Conservation (phyloP, 805 yeast genomes). For the Candida loeiensis region DNA sequence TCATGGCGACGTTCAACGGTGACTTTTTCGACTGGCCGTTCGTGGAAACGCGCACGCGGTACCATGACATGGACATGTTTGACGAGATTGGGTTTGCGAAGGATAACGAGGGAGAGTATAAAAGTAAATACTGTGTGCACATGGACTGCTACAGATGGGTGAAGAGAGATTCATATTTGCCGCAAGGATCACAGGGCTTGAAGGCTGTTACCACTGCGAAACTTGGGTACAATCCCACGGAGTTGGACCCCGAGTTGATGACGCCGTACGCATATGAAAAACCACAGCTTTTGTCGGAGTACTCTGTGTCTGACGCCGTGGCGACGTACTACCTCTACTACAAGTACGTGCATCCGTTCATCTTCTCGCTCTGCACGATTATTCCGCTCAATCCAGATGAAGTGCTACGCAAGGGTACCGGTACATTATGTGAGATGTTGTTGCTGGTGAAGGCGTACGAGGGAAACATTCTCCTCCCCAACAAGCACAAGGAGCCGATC, state of each 20-base stretch:
- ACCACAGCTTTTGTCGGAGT: constrained; percentile 90
- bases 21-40: constrained; percentile 99
- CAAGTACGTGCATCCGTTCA: constrained; percentile 96
- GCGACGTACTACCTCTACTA: constrained; percentile 95
- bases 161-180: constrained; percentile 92
- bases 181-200: constrained; percentile 98
- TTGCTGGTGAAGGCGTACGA: constrained; percentile 94
- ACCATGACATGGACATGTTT: constrained; percentile 83
- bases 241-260: constrained; percentile 96
- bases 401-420: constrained; percentile 93
- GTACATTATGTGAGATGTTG: constrained; percentile 97
- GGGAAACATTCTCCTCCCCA: constrained; percentile 75
- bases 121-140: constrained; percentile 87
- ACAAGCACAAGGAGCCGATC: constrained; percentile 90
- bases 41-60: constrained; percentile 81
- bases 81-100: constrained; percentile 91
- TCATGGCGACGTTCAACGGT: constrained; percentile 97
- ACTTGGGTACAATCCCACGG: constrained; percentile 93
- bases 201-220: constrained; percentile 97
- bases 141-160: constrained; percentile 99
- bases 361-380: constrained; percentile 91
- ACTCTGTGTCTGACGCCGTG: constrained; percentile 98
- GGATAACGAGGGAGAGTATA: constrained; percentile 88
- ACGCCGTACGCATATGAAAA: constrained; percentile 94
- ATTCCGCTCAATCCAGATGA: constrained; percentile 97